Percentiles rank a stretch among this genome's conserved stretches.
Evolutionary conservation across 176 grass and related monocot species (phyloP).

Genomic region (Oropetium thomaeum): DNA sequence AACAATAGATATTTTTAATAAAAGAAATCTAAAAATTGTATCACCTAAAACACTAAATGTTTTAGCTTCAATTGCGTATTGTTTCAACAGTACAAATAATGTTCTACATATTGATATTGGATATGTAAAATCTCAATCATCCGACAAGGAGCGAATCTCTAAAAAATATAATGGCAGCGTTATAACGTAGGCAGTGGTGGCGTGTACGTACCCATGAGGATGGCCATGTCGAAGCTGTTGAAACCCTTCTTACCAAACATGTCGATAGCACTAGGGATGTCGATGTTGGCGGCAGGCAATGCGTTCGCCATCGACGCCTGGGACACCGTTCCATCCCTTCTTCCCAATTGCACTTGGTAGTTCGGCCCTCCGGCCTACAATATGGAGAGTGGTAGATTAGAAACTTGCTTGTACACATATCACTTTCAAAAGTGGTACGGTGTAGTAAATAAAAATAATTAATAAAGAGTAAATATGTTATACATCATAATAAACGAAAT

Average conservation of each 20-base stretch:
- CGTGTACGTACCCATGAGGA: constrained; percentile 83
- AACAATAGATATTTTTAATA: no score
- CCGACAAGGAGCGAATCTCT: no score
- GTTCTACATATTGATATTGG: no score
- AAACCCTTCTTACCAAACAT: constrained; percentile 58
- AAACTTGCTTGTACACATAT: not conserved
- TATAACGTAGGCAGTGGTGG: not conserved
- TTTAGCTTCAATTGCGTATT: no score
- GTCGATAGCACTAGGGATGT: constrained; percentile 39
- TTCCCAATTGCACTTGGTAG: constrained; percentile 61
- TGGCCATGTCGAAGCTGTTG: constrained; percentile 54
- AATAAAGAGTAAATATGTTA: not conserved
- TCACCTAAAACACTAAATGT: no score
- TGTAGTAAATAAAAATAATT: not conserved
- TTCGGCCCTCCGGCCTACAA: constrained; percentile 41
- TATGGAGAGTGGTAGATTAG: not conserved
- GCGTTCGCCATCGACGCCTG: constrained; percentile 38
- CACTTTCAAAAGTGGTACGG: not conserved
- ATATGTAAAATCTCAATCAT: no score
- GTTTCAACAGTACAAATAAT: no score
- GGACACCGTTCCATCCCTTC: constrained; percentile 66
- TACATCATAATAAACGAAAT: not conserved
- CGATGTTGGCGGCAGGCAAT: constrained; percentile 41
- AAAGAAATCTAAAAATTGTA: no score
- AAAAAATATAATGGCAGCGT: no score